Evolutionary conservation across 805 yeast species (phyloP).

Genomic region (Saccharomycopsis fermentans): DNA sequence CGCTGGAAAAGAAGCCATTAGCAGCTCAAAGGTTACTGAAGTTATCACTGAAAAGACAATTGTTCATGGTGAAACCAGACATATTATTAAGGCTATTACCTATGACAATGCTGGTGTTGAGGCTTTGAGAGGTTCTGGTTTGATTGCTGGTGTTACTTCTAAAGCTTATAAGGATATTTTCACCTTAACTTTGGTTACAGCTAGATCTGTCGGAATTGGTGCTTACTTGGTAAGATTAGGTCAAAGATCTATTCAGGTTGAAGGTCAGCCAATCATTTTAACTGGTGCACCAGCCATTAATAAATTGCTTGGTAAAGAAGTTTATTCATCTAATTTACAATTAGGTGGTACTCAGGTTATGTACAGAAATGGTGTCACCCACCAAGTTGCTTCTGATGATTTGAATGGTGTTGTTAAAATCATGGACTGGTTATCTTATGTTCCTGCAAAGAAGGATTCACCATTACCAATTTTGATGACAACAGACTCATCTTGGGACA

Average conservation of each 20-base stretch:
- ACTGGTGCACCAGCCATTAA: constrained; percentile 99
- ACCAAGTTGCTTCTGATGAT: constrained; percentile 93
- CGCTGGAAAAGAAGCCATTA: constrained; percentile 49
- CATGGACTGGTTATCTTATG: constrained; percentile 89
- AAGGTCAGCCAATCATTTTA: constrained; percentile 95
- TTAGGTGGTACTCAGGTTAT: constrained; percentile 98
- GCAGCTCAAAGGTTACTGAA: constrained; percentile 44
- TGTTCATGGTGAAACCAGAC: constrained; percentile 76
- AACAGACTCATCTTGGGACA: constrained; percentile 69
- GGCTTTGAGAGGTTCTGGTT: constrained; percentile 95
- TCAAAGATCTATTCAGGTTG: constrained; percentile 97
- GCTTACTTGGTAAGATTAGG: constrained; percentile 97
- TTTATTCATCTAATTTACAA: constrained; percentile 92
- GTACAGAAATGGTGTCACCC: constrained; percentile 98
- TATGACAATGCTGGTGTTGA: constrained; percentile 99
- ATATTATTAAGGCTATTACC: constrained; percentile 71
- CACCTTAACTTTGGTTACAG: constrained; percentile 96
- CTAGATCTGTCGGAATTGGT: constrained; percentile 99
- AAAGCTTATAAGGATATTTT: constrained; percentile 96
- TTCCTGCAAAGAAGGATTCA: constrained; percentile 81
- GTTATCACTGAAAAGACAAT: constrained; percentile 71
- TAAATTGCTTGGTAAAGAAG: constrained; percentile 93
- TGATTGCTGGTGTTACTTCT: constrained; percentile 98
- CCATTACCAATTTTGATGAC: constrained; percentile 85
- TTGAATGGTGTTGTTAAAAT: constrained; percentile 93